Conservation (phyloP, 2,329 filamentous ascomycete species). For the Penicillium sp. region DNA sequence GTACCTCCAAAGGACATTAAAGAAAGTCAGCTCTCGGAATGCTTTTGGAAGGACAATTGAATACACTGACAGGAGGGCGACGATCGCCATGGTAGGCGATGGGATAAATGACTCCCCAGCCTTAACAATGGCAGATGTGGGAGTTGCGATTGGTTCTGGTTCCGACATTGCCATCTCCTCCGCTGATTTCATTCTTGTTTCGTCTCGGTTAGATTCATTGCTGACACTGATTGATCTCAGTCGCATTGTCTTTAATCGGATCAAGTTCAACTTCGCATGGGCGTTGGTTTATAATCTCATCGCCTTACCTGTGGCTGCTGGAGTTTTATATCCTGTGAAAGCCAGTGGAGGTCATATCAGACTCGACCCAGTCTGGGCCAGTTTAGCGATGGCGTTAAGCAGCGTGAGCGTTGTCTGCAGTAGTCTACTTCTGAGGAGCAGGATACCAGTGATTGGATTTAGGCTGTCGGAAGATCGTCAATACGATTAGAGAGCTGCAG, state of each 20-base stretch:
- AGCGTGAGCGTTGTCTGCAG: slow-evolving; percentile 75
- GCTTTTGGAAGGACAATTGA: background rate
- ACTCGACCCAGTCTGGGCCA: slow-evolving; percentile 58
- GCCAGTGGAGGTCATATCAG: slow-evolving; percentile 14
- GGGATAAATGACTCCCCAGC: slow-evolving; percentile 81
- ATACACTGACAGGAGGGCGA: slow-evolving; percentile 23
- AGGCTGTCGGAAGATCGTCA: background rate
- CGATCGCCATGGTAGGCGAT: slow-evolving; percentile 76
- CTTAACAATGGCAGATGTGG: slow-evolving; percentile 69
- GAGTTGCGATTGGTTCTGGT: slow-evolving; percentile 70
- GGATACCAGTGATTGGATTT: slow-evolving; percentile 32
- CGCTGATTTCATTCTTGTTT: slow-evolving; percentile 73
- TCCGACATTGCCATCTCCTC: slow-evolving; percentile 74
- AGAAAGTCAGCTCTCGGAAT: slow-evolving; percentile 6
- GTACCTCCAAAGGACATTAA: slow-evolving; percentile 12
- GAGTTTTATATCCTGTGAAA: slow-evolving; percentile 61
- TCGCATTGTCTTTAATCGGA: slow-evolving; percentile 63
- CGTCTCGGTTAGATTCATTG: slow-evolving; percentile 60
- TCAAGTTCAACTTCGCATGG: slow-evolving; percentile 79
- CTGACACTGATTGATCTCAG: slow-evolving; percentile 67
- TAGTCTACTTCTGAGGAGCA: slow-evolving; percentile 48
- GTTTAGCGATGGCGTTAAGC: slow-evolving; percentile 76
- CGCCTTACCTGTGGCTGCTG: slow-evolving; percentile 72
- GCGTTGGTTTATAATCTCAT: slow-evolving; percentile 72
- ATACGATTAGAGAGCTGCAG: background rate